These are phyloP conservation scores for Aspergillus sp. DNA, from an alignment of 2,329 filamentous ascomycete species.

Conservation along the genomic window DNA sequence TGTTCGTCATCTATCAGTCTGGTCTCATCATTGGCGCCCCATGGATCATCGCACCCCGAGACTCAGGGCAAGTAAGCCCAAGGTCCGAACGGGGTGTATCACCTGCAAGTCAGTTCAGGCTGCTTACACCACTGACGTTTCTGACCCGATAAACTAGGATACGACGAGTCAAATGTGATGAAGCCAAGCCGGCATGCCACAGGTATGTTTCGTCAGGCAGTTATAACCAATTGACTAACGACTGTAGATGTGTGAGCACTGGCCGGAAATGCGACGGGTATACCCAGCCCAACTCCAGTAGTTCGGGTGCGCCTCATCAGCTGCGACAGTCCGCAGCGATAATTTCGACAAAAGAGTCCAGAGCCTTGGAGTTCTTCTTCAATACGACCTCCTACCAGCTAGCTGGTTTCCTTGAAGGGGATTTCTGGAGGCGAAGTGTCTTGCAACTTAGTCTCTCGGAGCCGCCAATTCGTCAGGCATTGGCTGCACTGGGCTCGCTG, in stretches of 20 bases:
- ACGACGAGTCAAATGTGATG: conserved; percentile 64
- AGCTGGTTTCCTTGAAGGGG: conserved; percentile 66
- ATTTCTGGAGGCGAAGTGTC: conserved; percentile 65
- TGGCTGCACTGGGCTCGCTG: conserved; percentile 65
- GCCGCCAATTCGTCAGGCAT: conserved; percentile 62
- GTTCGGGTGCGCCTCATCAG: not conserved
- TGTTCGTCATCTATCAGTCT: too few species aligned
- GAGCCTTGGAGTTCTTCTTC: conserved; percentile 43
- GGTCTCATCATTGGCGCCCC: too few species aligned
- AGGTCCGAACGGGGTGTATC: conserved; percentile 55
- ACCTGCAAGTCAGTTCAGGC: conserved; percentile 64
- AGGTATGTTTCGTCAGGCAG: conserved; percentile 47
- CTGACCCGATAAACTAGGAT: conserved; percentile 10
- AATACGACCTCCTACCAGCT: conserved; percentile 62
- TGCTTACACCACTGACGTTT: not conserved
- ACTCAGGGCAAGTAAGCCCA: not conserved
- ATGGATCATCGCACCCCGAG: not conserved
- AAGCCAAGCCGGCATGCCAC: conserved; percentile 59
- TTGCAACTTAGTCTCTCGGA: conserved; percentile 64
- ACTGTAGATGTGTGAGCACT: not conserved
- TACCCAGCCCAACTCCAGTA: not conserved
- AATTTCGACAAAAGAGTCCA: conserved; percentile 3
- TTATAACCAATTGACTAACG: not conserved
- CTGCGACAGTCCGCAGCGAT: conserved; percentile 5
- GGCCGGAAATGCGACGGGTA: not conserved